Percentiles rank a stretch among this genome's conserved stretches.
Conservation (phyloP, 2,329 filamentous ascomycete species). For the Gremmenia infestans region DNA sequence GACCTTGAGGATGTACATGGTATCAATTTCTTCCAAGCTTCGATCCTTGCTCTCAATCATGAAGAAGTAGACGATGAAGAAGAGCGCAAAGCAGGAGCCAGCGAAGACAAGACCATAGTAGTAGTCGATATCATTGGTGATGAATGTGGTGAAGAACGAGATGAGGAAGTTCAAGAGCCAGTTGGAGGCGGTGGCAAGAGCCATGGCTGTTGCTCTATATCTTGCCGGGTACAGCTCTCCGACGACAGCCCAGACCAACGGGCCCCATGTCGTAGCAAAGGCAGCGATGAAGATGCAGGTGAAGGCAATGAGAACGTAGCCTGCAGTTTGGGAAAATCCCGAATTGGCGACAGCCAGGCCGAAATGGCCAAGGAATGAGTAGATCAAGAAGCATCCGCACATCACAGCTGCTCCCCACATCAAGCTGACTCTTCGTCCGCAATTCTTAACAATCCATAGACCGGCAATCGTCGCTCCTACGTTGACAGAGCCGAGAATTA, state of each 20-base stretch:
- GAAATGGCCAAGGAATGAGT: constrained; percentile 47
- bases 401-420: constrained; percentile 60
- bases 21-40: constrained; percentile 73
- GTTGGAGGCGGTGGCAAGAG: constrained; percentile 56
- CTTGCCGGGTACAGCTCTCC: constrained; percentile 62
- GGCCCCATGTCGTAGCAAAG: constrained; percentile 66
- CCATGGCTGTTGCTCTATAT: constrained; percentile 55
- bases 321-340: constrained; percentile 43
- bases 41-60: constrained; percentile 69
- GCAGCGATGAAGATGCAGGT: constrained; percentile 61
- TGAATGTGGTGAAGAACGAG: constrained; percentile 75
- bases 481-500: constrained; percentile 64
- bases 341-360: constrained; percentile 38
- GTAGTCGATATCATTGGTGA: constrained; percentile 59
- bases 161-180: constrained; percentile 68
- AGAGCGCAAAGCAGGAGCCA: constrained; percentile 59
- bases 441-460: constrained; percentile 60
- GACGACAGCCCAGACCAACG: constrained; percentile 62
- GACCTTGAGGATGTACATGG: constrained; percentile 59
- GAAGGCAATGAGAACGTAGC: constrained; percentile 60
- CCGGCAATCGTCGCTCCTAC: constrained; percentile 61
- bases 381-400: constrained; percentile 54
- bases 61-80: constrained; percentile 71
- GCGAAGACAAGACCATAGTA: constrained; percentile 70
- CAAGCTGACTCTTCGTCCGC: constrained; percentile 58